Evolutionary conservation across 2,329 filamentous ascomycete genomes (phyloP), one percentile per base, ranked within the genome.

Genomic region (Neurospora sp.): DNA sequence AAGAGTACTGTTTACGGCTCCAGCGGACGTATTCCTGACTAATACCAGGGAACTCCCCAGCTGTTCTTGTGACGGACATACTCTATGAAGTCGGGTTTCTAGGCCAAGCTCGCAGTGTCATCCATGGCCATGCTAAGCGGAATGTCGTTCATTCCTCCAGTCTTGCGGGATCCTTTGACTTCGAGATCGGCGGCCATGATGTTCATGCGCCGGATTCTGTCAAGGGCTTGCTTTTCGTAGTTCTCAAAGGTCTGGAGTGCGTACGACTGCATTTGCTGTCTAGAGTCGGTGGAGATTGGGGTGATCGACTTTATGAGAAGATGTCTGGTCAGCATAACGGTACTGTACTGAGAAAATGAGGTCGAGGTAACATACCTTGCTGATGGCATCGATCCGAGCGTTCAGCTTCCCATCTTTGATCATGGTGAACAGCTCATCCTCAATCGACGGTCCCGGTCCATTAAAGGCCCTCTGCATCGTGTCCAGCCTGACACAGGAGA

Each of bases 331-430:
- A n/a, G 43, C 15, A 66, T 39, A 17, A 17, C 23, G 11, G 12
- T n/a, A 19, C 8, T 6, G 4, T 1, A 15, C 6, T 8, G 46
- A 12, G 19, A 15, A 40, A 43, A 40, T 52, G 11, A 52, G 23
- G 19, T 19, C 11, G 33, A 41, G n/a, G 62, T 17, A 28, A 76
- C 79, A 73, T 81, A 90, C 89, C 78, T 88, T 86, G 75, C 96
- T 91, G 71, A 96, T 92, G 0, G 92, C 87, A 77, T 99, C 93
- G 71, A 99, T 90, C 37, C 93, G 87, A 8, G 93, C 93, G 73
- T 93, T 85, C 11, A 99, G 82, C 0, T 85, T 85, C 8, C 89
- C 89, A 12, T 84, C 83, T 68, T 89, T 85, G 75, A 99, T 97
- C 88, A 98, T 91, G 0, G 80, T 78, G 37, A 91, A 86, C 39